Conservation (phyloP, 2,329 filamentous ascomycete genomes). For the Polychaeton citri region DNA sequence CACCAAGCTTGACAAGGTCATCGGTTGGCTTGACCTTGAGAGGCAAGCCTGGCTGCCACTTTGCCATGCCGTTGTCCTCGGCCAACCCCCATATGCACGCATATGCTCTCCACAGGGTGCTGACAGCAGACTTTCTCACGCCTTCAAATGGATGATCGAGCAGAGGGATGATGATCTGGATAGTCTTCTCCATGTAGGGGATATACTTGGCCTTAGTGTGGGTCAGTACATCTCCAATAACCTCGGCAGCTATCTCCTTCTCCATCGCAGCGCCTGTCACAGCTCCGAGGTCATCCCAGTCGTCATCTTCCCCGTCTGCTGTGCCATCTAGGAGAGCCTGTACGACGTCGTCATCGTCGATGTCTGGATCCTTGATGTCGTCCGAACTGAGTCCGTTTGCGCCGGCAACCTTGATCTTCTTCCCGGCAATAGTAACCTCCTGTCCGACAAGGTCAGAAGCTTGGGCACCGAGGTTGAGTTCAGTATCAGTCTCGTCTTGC, state of each 20-base stretch:
- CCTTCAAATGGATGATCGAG: constrained; percentile 86
- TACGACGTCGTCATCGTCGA: constrained; percentile 44
- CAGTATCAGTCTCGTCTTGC: constrained; percentile 73
- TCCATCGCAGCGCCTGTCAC: constrained; percentile 84
- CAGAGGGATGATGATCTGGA: constrained; percentile 68
- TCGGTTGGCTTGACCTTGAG: constrained; percentile 64
- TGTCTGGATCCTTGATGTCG: constrained; percentile 45
- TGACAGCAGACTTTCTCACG: constrained; percentile 80
- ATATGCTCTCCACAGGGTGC: constrained; percentile 86
- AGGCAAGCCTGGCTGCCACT: constrained; percentile 83
- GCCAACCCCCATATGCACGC: constrained; percentile 80
- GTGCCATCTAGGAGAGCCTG: constrained; percentile 40
- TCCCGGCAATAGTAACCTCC: constrained; percentile 66
- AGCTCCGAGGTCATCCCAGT: constrained; percentile 70
- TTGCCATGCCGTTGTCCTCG: constrained; percentile 62
- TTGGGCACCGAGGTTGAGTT: constrained; percentile 61
- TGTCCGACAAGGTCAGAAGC: constrained; percentile 61
- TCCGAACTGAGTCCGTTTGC: constrained; percentile 24
- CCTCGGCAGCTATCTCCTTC: constrained; percentile 94
- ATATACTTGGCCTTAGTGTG: constrained; percentile 70
- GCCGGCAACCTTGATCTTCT: constrained; percentile 70
- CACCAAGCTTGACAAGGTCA: constrained; percentile 72
- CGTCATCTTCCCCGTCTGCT: constrained; percentile 64
- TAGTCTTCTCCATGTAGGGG: constrained; percentile 77
- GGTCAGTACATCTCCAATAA: constrained; percentile 81